These are phyloP conservation scores for Purpureocillium takamizusanense DNA, from an alignment of 2,329 filamentous ascomycete species.

Conservation along the genomic window DNA sequence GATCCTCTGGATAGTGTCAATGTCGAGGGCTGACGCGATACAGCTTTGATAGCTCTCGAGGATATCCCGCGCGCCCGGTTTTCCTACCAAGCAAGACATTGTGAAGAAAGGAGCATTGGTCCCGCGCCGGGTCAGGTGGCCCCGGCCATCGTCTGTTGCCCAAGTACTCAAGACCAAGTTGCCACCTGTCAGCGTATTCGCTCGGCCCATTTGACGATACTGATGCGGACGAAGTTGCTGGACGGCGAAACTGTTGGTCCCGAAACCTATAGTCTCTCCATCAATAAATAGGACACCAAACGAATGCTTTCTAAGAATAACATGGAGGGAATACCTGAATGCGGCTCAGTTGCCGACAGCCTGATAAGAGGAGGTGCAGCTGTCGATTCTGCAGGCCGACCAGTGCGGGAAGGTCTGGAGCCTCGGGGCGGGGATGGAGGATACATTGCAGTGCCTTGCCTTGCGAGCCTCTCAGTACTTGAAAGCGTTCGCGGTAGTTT, in stretches of 20 bases:
- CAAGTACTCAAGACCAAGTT: constrained; percentile 50
- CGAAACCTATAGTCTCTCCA: too few relatives aligned
- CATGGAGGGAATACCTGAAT: too few relatives aligned
- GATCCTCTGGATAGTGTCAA: constrained; percentile 61
- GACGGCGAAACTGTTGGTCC: too few relatives aligned
- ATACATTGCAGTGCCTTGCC: constrained; percentile 21
- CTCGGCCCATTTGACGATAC: constrained; percentile 48
- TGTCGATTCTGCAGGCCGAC: too few relatives aligned
- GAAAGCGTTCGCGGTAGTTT: constrained; percentile 34
- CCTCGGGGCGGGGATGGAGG: constrained; percentile 13
- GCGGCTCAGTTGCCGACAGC: too few relatives aligned
- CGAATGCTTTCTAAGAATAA: too few relatives aligned
- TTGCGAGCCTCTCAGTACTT: constrained; percentile 31
- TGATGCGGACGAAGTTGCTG: too few relatives aligned
- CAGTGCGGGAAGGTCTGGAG: too few relatives aligned
- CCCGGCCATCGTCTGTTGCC: constrained; percentile 53
- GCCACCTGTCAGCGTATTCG: constrained; percentile 67
- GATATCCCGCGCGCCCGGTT: constrained; percentile 45
- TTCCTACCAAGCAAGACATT: constrained; percentile 35
- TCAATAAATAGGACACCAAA: too few relatives aligned
- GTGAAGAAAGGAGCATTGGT: constrained; percentile 62
- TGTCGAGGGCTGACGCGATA: constrained; percentile 70
- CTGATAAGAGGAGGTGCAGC: too few relatives aligned
- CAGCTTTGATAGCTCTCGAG: constrained; percentile 62
- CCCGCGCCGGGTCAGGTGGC: constrained; percentile 56